Base-by-base conservation (phyloP, 805 yeast species). In the Candida awuae region DNA sequence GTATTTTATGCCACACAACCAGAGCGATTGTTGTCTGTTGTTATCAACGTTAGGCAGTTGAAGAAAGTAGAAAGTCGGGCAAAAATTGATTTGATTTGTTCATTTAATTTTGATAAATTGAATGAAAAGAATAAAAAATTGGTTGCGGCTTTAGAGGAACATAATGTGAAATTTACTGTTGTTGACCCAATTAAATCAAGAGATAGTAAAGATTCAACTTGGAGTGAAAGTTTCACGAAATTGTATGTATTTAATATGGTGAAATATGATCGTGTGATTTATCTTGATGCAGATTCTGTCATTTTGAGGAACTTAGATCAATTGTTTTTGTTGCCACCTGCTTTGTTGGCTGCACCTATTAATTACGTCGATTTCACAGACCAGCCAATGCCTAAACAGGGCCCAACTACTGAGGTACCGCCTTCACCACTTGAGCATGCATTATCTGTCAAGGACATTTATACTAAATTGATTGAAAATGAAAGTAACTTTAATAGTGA, bases 1-100 rank as follows among this genome's bases (percentile, higher is more conserved):
- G 73, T 77, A 5, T 73, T 73, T 37, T 78, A 78, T 54, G 82
- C 80, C 4, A 75, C 84, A 0, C 62, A 68, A 39, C 47, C 61
- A 8, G 59, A 64, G 17, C 74, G 77, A 46, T 54, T 77, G 38
- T 70, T 77, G 44, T 65, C 73, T 34, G 71, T 78, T 3, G 47
- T 77, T 30, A 60, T 75, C 49, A 70, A 74, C 44, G 64, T 71
- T 30, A 52, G 61, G 3, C 59, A 58, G 20, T 50, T 79, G 34
- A 53, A 62, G 25, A 20, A 52, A 58, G 13, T 25, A 4, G 25
- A 30, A 14, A 57, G 71, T 1, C 59, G 65, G 37, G 74, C 76
- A 0, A 63, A 72, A 37, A 47, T 75, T 42, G 67, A 77, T 5
- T 44, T 79, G 6, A 39, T 79, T 26, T 62, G 69, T 35, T 51